Base-by-base conservation (phyloP, 2,329 filamentous ascomycete genomes). In the Mycogone perniciosa region DNA sequence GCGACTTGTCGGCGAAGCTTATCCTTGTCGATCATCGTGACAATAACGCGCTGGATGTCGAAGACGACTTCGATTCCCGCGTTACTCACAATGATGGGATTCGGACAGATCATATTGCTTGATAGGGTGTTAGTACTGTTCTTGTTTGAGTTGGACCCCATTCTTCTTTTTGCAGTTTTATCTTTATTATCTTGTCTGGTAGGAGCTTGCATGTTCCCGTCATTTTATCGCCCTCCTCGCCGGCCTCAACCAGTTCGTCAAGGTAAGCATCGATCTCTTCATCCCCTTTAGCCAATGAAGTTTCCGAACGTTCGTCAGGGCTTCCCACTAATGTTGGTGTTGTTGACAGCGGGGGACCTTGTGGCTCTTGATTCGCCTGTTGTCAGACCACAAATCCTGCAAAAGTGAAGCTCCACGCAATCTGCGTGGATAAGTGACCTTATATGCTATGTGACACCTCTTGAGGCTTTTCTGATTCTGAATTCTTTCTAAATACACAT, bases 51-150 rank as follows among this genome's bases (percentile, higher is more conserved):
- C 31, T 53, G 51, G 26, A 50, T 51, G n/a, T 51, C 51, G 31
- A 53, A 53, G 4, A 53, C 35, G 4, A 47, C 44, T 8, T 53
- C 51, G 26, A 53, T 50, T n/a, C 47, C 51, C 10, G 51, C 34
- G 38, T 31, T 50, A 7, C 43, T 53, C 20, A 50, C 48, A 13
- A 53, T 53, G 26, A 53, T 53, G 5, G 47, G 51, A 11, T 53
- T 43, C n/a, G 47, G 51, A 39, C 29, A 53, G 11, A 38, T 50
- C 10, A 47, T 31, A 11, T 20, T 5, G 20, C 20, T 20, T 20
- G 20, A 20, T 3, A 20, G 20, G 20, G 2, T 42, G 20, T 42
- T 10, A 8, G 39, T 4, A 26, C 31, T n/a, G 45, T n/a, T 40
- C 6, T 7, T 29, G 7, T 5, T 2, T 29, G 27, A 9, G 6